phyloP scores from a whole-genome alignment of 306 rosid genomes.

The Gynostemma pentaphyllum region DNA sequence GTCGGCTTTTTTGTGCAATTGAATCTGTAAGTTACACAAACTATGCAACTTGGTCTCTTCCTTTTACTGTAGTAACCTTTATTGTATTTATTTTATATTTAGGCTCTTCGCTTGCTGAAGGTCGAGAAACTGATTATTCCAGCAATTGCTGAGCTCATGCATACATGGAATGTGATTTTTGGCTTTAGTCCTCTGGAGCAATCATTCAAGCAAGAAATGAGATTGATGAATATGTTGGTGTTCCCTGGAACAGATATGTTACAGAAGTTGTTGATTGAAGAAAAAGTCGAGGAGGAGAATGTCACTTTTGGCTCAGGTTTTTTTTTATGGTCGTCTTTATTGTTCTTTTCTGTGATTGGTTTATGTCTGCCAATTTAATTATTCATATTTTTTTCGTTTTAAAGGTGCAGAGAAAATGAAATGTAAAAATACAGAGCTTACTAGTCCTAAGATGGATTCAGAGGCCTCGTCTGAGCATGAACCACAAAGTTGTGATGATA shows the following conservation, averaged over 20 bases:
- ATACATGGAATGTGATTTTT: conserved; percentile 72
- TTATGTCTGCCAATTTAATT: neutral
- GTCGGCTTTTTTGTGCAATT: conserved; percentile 80
- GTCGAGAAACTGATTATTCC: conserved; percentile 88
- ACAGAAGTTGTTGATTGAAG: conserved; percentile 55
- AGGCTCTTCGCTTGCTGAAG: conserved; percentile 72
- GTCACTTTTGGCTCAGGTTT: conserved; percentile 25
- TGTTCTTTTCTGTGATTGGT: neutral
- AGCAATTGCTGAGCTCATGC: conserved; percentile 78
- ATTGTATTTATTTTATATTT: conserved; percentile 13
- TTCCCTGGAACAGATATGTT: conserved; percentile 98
- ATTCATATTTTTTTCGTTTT: neutral
- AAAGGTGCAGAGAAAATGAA: conserved; percentile 37
- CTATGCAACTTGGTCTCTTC: conserved; percentile 15
- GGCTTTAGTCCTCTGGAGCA: conserved; percentile 71
- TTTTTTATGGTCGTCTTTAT: conserved; percentile 1
- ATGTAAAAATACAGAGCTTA: conserved; percentile 19
- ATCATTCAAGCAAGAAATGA: conserved; percentile 62
- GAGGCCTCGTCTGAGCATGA: conserved; percentile 33
- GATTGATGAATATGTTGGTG: conserved; percentile 74
- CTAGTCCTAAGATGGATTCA: conserved; percentile 25
- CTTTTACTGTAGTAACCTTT: neutral
- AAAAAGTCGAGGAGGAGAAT: conserved; percentile 35
- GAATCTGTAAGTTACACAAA: conserved; percentile 51
- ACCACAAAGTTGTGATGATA: conserved; percentile 32